Conservation (phyloP, 1,284 basidiomycete species). For the Rhizopogon parksii region DNA sequence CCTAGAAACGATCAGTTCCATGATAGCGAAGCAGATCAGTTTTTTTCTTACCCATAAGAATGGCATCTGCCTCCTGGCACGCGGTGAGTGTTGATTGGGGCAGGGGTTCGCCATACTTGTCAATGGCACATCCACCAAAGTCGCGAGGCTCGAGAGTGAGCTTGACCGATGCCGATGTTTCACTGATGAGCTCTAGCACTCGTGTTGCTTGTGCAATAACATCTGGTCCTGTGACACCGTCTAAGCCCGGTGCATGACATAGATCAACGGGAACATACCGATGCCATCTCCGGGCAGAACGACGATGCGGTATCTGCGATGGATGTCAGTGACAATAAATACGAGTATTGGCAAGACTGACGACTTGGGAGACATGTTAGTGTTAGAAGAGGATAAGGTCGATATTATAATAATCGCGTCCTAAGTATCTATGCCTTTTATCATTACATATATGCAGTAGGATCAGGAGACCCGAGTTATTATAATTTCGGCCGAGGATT, state of each 20-base stretch:
- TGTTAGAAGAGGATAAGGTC: background rate
- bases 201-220: slow-evolving; percentile 86
- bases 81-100: slow-evolving; percentile 83
- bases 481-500: slow-evolving; percentile 8
- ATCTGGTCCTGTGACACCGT: slow-evolving; percentile 68
- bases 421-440: background rate
- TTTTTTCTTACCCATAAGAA: slow-evolving; percentile 71
- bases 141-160: slow-evolving; percentile 74
- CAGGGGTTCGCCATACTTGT: slow-evolving; percentile 77
- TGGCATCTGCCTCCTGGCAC: slow-evolving; percentile 85
- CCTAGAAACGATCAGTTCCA: slow-evolving; percentile 39
- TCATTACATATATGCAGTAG: background rate
- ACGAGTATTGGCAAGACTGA: slow-evolving; percentile 17
- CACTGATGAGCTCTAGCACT: slow-evolving; percentile 74
- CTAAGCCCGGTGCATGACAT: background rate
- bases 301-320: slow-evolving; percentile 74
- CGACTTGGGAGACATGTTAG: slow-evolving; percentile 37
- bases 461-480: no score
- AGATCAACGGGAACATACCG: slow-evolving; percentile 44
- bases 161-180: slow-evolving; percentile 53
- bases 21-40: background rate
- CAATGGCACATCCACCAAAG: slow-evolving; percentile 94
- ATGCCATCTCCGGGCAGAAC: slow-evolving; percentile 96
- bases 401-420: background rate
- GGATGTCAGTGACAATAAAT: slow-evolving; percentile 7